A percentile compares a stretch with the other conserved stretches of the same genome.
These are phyloP conservation scores for Hypoxylon fragiforme DNA, from an alignment of 495 filamentous ascomycete species.

Conservation along the genomic window DNA sequence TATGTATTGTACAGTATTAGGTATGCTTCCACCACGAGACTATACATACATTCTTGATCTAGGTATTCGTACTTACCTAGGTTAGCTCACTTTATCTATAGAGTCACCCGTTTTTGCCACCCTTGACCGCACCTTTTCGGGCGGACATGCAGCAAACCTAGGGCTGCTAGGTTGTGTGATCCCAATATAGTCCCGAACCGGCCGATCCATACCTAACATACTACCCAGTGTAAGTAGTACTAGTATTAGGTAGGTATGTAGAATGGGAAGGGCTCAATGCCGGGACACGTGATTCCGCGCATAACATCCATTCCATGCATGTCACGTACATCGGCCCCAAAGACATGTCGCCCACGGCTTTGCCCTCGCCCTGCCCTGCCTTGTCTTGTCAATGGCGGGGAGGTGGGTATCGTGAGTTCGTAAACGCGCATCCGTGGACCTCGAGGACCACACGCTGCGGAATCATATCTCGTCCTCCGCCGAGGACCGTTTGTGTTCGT, in stretches of 20 bases:
- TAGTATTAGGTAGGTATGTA: too few relatives aligned
- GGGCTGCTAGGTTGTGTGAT: too few relatives aligned
- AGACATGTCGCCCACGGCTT: constrained; percentile 3
- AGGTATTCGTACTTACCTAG: too few relatives aligned
- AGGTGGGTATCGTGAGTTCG: constrained; percentile 5
- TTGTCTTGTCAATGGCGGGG: background rate
- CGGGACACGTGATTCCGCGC: constrained; percentile 15
- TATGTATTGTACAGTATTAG: too few relatives aligned
- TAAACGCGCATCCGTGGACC: constrained; percentile 2
- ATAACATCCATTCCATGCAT: constrained; percentile 14
- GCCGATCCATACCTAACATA: background rate
- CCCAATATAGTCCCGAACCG: background rate
- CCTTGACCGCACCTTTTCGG: constrained; percentile 26
- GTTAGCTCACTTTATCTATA: background rate
- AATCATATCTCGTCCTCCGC: constrained; percentile 9
- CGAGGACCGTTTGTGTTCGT: constrained; percentile 7
- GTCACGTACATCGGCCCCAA: constrained; percentile 17
- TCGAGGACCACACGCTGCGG: background rate
- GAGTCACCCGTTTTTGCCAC: constrained; percentile 25
- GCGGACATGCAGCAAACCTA: constrained; percentile 3
- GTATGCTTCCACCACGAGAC: background rate
- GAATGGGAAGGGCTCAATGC: constrained; percentile 10
- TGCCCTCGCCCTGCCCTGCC: background rate
- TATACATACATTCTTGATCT: background rate
- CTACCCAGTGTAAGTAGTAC: too few relatives aligned